Evolutionary conservation across 768 basidiomycete genomes (phyloP).

Genomic region (Trametes coccinea): DNA sequence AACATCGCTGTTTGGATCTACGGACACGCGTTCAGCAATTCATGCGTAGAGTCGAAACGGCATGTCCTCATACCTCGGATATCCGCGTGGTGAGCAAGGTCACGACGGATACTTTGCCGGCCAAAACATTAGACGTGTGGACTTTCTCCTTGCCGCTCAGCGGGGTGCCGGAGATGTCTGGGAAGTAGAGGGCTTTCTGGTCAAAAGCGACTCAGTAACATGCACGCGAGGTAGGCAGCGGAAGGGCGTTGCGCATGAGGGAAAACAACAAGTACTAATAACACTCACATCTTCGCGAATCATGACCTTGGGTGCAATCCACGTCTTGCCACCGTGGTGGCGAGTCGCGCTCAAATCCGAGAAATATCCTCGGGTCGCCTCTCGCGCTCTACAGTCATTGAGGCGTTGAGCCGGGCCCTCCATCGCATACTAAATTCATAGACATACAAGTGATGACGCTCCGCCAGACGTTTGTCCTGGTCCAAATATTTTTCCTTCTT

Average conservation of each 20-base stretch:
- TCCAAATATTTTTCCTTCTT: conserved; percentile 70
- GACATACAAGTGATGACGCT: conserved; percentile 60
- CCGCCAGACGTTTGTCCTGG: conserved; percentile 65
- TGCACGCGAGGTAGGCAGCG: neutral
- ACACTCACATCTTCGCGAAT: conserved; percentile 85
- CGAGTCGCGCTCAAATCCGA: conserved; percentile 81
- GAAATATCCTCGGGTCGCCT: conserved; percentile 82
- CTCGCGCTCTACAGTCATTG: conserved; percentile 47
- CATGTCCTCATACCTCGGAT: conserved; percentile 65
- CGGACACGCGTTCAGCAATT: neutral
- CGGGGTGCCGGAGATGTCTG: conserved; percentile 76
- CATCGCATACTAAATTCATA: neutral
- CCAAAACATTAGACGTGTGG: conserved; percentile 78
- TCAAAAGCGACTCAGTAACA: neutral
- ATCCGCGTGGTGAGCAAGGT: conserved; percentile 83
- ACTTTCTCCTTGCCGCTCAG: conserved; percentile 55
- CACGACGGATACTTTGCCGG: conserved; percentile 75
- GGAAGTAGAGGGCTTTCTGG: conserved; percentile 91
- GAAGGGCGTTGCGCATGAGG: neutral
- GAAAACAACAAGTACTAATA: neutral
- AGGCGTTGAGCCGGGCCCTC: neutral
- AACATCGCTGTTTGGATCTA: conserved; percentile 83
- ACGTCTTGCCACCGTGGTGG: conserved; percentile 88
- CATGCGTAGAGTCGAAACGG: neutral
- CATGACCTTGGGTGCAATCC: conserved; percentile 87